phyloP scores from a whole-genome alignment of 148 eudicot genomes.

The Rhododendron molle region DNA sequence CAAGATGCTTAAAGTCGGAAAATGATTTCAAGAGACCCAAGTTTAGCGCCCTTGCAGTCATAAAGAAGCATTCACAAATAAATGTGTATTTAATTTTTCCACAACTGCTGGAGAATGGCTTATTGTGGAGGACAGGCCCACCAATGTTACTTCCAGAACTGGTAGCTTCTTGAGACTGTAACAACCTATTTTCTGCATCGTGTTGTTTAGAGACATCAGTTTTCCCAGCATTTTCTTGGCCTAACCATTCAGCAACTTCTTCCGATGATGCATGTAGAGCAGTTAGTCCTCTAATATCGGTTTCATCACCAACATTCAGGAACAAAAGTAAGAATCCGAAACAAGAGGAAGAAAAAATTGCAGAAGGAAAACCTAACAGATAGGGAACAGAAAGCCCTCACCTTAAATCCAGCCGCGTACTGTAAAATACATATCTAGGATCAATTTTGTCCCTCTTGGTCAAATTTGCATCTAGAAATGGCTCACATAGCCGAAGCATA shows the following conservation, averaged over 20 bases:
- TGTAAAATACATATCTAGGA: constrained; percentile 64
- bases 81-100: constrained; percentile 60
- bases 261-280: constrained; percentile 97
- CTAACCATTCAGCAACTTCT: constrained; percentile 69
- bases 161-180: constrained; percentile 60
- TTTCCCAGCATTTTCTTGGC: constrained; percentile 33
- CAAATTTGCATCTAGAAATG: constrained; percentile 81
- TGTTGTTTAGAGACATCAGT: constrained; percentile 22
- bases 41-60: constrained; percentile 97
- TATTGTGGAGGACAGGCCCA: constrained; percentile 33
- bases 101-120: constrained; percentile 31
- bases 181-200: constrained; percentile 42
- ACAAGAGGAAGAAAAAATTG: neutral
- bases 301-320: constrained; percentile 5
- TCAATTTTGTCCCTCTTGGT: constrained; percentile 82
- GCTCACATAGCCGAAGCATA: constrained; percentile 91
- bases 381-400: constrained; percentile 22
- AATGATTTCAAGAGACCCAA: constrained; percentile 89
- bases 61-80: constrained; percentile 96
- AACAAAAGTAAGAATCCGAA: constrained; percentile 3
- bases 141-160: constrained; percentile 44
- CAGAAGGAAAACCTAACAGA: neutral
- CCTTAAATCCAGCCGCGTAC: constrained; percentile 79
- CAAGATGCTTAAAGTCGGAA: constrained; percentile 94
- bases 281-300: constrained; percentile 60